phyloP scores from a whole-genome alignment of 164 flowering plant genomes.

The Aristolochia fimbriata region DNA sequence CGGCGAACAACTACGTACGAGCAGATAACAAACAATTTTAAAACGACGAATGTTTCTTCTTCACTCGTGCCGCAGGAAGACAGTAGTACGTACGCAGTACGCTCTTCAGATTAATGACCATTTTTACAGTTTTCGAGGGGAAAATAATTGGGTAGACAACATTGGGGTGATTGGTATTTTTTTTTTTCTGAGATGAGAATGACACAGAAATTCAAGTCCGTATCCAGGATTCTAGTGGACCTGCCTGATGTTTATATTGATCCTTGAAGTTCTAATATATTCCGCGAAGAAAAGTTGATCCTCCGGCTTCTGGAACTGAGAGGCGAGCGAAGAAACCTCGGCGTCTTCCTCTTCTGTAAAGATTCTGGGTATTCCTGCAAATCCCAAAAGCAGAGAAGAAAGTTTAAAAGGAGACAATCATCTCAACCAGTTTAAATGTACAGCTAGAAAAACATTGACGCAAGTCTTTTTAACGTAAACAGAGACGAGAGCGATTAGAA shows the following conservation, averaged over 20 bases:
- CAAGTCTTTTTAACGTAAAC: not conserved
- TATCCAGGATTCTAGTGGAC: constrained; percentile 36
- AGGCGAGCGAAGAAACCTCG: constrained; percentile 43
- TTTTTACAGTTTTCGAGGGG: no score
- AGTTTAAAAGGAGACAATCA: not conserved
- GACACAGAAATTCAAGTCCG: no score
- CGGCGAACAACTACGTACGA: no score
- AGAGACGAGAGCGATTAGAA: constrained; percentile 29
- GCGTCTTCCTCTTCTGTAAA: constrained; percentile 69
- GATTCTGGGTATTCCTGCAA: constrained; percentile 81
- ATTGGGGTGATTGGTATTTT: no score
- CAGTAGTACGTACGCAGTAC: no score
- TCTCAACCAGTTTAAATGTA: constrained; percentile 1
- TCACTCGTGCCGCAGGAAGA: no score
- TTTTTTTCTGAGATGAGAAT: no score
- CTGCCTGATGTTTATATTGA: constrained; percentile 92
- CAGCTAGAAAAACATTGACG: constrained; percentile 4
- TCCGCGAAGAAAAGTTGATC: constrained; percentile 50
- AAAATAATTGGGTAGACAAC: no score
- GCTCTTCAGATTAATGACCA: no score
- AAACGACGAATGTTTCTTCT: no score
- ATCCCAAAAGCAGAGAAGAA: constrained; percentile 9
- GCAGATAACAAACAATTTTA: no score
- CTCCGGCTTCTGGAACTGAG: constrained; percentile 32
- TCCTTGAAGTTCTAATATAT: constrained; percentile 77